These are phyloP conservation scores for Exophiala oligosperma DNA, from an alignment of 2,329 filamentous ascomycete species.

Conservation along the genomic window DNA sequence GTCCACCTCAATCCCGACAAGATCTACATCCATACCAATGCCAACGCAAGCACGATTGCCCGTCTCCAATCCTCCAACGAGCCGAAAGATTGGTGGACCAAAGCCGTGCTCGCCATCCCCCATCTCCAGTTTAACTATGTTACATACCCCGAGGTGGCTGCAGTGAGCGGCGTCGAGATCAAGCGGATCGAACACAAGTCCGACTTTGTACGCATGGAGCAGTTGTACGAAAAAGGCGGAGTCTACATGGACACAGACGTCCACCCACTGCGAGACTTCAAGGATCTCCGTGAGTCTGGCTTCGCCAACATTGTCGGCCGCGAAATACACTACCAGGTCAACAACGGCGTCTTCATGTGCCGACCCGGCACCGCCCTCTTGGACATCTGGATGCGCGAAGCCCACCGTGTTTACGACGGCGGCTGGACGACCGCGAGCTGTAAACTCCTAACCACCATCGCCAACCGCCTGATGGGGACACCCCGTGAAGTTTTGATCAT, in stretches of 20 bases:
- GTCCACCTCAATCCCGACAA: too few species aligned
- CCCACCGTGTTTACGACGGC: slow-evolving; percentile 16
- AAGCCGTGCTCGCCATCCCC: too few species aligned
- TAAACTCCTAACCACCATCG: slow-evolving; percentile 30
- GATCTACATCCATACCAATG: too few species aligned
- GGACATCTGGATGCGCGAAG: background rate
- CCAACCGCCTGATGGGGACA: slow-evolving; percentile 25
- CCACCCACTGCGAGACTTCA: slow-evolving; percentile 29
- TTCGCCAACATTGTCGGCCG: slow-evolving; percentile 33
- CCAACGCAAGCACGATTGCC: too few species aligned
- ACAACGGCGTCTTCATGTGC: slow-evolving; percentile 19
- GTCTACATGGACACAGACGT: slow-evolving; percentile 35
- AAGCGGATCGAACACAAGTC: slow-evolving; percentile 29
- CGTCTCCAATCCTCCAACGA: too few species aligned
- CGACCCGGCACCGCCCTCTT: background rate
- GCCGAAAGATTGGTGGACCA: too few species aligned
- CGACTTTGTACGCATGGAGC: slow-evolving; percentile 33
- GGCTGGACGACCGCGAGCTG: slow-evolving; percentile 29
- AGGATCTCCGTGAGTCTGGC: slow-evolving; percentile 24
- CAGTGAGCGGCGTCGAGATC: background rate
- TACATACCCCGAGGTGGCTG: too few species aligned
- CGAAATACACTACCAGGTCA: slow-evolving; percentile 19
- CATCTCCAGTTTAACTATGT: too few species aligned
- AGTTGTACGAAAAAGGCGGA: slow-evolving; percentile 30
- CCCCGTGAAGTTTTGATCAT: slow-evolving; percentile 32